Evolutionary conservation across 2,329 filamentous ascomycete genomes (phyloP), one percentile per base, ranked within the genome.

Genomic region (Coniochaeta ligniaria): DNA sequence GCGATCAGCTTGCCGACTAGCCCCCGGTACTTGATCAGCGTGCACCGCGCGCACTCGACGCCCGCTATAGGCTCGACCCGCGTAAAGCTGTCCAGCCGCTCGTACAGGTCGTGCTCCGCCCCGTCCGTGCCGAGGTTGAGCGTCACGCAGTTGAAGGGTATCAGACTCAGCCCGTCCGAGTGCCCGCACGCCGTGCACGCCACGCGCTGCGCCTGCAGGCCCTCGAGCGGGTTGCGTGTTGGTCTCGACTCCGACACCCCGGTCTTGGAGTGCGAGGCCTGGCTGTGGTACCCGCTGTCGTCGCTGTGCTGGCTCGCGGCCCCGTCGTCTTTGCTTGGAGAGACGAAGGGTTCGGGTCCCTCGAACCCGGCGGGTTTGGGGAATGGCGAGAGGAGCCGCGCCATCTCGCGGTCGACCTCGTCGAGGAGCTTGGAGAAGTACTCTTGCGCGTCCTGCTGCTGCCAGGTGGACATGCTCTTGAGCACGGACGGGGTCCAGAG

Each of bases 381-480:
- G n/a, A 68, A 62, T 1, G 65, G 61, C 59, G 69, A 71, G 3
- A 73, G 76, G 54, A 80, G 80, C 65, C 80, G 82, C 22, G 79
- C 76, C 45, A 91, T 79, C 69, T 96, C 91, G 68, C 88, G 89
- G 68, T 97, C 91, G 31, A 96, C 79, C 67, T 93, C 88, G 66
- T 94, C 92, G 56, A 97, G 74, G 16, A 99, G 81, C 69, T 94
- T 96, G 17, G 92, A 94, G 68, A 91, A 97, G 73, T 98, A 99
- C 73, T 99, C 95, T 71, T 98, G 95, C 6, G 95, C 95, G 75
- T 99, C 95, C 74, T 99, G 95, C 71, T 98, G 95, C 66, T 96
- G 90, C 85, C 90, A 96, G 33, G 91, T 96, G 73, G 89, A 94
- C 88, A 98, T 96, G 11, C 88, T 93, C 74, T 96, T 96, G 54